phyloP scores from a whole-genome alignment of 202 grass and related monocot genomes.

The Dendrocalamus latiflorus region DNA sequence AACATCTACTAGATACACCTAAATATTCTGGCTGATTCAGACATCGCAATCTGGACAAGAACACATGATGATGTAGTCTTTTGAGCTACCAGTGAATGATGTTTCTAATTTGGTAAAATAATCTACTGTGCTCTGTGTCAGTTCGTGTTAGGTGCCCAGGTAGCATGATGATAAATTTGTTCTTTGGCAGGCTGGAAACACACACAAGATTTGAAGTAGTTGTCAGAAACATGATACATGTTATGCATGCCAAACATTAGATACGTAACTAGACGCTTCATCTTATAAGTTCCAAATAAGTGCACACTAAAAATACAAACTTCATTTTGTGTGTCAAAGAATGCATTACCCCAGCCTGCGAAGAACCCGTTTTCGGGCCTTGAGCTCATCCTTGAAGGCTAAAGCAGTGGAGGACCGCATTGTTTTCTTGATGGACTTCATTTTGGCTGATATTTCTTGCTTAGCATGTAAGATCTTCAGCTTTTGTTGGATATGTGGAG shows the following conservation, averaged over 20 bases:
- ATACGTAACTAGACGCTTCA: not conserved
- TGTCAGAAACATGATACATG: not conserved
- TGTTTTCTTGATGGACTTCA: conserved; percentile 87
- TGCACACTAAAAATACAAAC: not conserved
- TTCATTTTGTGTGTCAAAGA: not conserved
- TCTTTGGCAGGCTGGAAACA: not conserved
- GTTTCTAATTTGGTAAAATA: too few species aligned
- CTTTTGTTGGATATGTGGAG: too few species aligned
- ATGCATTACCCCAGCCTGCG: conserved; percentile 73
- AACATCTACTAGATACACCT: not conserved
- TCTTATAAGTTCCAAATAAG: not conserved
- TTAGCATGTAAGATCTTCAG: conserved; percentile 7
- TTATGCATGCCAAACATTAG: not conserved
- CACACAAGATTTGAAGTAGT: not conserved
- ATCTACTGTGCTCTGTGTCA: not conserved
- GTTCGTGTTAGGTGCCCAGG: not conserved
- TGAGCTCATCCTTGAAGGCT: conserved; percentile 95
- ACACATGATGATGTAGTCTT: not conserved
- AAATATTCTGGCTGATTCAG: not conserved
- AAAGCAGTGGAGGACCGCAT: conserved; percentile 71
- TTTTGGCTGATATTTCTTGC: conserved; percentile 71
- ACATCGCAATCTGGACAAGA: not conserved
- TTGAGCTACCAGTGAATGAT: not conserved
- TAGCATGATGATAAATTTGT: not conserved
- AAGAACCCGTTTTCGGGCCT: conserved; percentile 77